Conservation (phyloP, 345 rosid genomes). For the Eucalyptus albens region DNA sequence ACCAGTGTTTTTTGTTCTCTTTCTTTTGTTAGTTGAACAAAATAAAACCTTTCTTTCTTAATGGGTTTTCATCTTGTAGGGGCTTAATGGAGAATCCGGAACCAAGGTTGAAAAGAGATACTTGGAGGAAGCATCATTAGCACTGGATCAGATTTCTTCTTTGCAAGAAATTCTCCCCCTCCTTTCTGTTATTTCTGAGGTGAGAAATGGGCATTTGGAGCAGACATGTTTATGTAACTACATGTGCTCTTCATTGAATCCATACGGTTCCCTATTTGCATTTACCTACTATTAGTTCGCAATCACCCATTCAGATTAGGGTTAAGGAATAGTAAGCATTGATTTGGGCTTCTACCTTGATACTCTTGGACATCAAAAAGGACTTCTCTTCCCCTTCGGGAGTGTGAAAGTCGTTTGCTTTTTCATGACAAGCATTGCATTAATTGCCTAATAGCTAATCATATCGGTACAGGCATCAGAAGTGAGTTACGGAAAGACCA, state of each 20-base stretch:
- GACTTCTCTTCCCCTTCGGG: neutral
- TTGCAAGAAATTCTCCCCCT: conserved; percentile 52
- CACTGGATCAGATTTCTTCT: conserved; percentile 33
- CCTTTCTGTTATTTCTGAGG: conserved; percentile 75
- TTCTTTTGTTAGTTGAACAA: neutral
- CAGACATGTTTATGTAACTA: neutral
- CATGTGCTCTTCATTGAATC: neutral
- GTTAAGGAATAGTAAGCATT: neutral
- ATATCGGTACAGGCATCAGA: neutral
- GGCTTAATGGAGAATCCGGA: conserved; percentile 3
- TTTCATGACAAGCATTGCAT: neutral
- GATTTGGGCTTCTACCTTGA: neutral
- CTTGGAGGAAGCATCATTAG: conserved; percentile 21
- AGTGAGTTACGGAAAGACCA: neutral
- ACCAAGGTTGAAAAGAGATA: conserved; percentile 12
- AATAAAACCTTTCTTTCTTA: neutral
- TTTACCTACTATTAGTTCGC: neutral
- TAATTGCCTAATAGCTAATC: neutral
- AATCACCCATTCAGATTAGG: neutral
- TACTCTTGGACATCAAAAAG: neutral
- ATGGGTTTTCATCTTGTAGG: conserved; percentile 20
- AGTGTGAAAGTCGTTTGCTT: neutral
- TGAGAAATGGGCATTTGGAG: neutral
- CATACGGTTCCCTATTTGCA: neutral
- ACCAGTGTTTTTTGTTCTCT: neutral